Base-by-base conservation (phyloP, 257 asterid species). In the Verbascum thapsus region DNA sequence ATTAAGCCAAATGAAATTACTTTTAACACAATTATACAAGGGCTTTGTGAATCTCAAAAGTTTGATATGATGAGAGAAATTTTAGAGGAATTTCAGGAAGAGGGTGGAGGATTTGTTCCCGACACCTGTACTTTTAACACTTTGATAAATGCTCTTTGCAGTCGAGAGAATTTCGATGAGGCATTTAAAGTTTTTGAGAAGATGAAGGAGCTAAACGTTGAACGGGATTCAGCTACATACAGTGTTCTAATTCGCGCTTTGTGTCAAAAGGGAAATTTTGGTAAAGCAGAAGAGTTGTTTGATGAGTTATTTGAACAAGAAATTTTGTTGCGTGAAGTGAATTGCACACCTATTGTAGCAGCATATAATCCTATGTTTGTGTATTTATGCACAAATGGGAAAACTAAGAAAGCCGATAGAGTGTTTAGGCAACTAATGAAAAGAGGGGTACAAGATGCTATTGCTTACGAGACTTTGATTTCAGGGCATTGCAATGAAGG, bases 91-190 rank as follows among this genome's bases (percentile, higher is more conserved):
- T 53, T 54, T 54, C 22, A 34, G 62, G 74, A 62, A 34, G 78
- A 64, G 41, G 50, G 20, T 61, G 80, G 48, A 19, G 83, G 76
- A 39, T 84, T 90, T 71, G 71, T 79, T 69, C 96, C 95, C 0
- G 90, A 85, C 51, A 68, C 91, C 0, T 88, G 91, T 67, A 88
- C 98, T 38, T 86, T 91, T 57, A 86, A 88, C 68, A 88, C 85
- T 12, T 17, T 91, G 80, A 82, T 91, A 75, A 73, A 74, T 74
- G 75, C 77, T 58, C 94, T 83, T 45, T 88, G 96, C 73, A 74
- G 57, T 6, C 68, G 42, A 34, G 78, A 66, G 58, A 83, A 84
- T 63, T 38, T 76, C 68, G 81, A 75, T 2, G 90, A 80, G 75
- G 95, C 88, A 0, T 41, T 82, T 47, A 78, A 61, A 2, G 49